A percentile compares a stretch with the other conserved stretches of the same genome.
These are phyloP conservation scores for Clathrus columnatus DNA, from an alignment of 768 basidiomycete genomes.

Conservation along the genomic window DNA sequence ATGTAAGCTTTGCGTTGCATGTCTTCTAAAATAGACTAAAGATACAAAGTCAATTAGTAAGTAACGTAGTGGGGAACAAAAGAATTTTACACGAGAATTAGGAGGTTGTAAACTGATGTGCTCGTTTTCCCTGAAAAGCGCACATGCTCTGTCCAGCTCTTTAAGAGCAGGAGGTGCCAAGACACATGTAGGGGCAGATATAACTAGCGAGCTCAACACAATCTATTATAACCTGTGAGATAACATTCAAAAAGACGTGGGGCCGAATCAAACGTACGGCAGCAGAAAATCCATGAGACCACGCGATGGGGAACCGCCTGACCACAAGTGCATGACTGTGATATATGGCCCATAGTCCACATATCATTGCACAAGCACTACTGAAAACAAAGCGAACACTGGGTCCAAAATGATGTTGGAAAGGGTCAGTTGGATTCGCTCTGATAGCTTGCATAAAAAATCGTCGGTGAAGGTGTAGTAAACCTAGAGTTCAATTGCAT, in stretches of 20 bases:
- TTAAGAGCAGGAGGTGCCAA: slow-evolving; percentile 67
- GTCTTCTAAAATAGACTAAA: slow-evolving; percentile 5
- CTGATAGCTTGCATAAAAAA: slow-evolving; percentile 68
- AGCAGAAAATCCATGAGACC: slow-evolving; percentile 48
- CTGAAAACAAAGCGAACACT: slow-evolving; percentile 70
- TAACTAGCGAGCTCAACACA: slow-evolving; percentile 68
- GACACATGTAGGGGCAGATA: slow-evolving; percentile 32
- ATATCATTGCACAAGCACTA: slow-evolving; percentile 62
- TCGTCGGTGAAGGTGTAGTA: slow-evolving; percentile 62
- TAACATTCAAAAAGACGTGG: not conserved
- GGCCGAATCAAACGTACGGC: slow-evolving; percentile 36
- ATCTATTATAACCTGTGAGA: slow-evolving; percentile 55
- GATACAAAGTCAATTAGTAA: not conserved
- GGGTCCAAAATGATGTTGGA: slow-evolving; percentile 63
- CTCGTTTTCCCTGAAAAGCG: slow-evolving; percentile 27
- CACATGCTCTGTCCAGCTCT: slow-evolving; percentile 67
- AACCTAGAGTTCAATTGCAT: slow-evolving; percentile 29
- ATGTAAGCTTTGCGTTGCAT: slow-evolving; percentile 10
- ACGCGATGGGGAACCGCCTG: slow-evolving; percentile 52
- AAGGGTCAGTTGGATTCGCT: slow-evolving; percentile 64
- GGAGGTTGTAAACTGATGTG: slow-evolving; percentile 6
- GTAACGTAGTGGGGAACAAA: not conserved
- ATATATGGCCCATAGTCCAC: slow-evolving; percentile 60
- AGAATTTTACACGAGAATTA: not conserved
- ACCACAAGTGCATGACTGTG: slow-evolving; percentile 52